Base-by-base conservation (phyloP, 2,329 filamentous ascomycete genomes). In the Amphichorda felina region DNA sequence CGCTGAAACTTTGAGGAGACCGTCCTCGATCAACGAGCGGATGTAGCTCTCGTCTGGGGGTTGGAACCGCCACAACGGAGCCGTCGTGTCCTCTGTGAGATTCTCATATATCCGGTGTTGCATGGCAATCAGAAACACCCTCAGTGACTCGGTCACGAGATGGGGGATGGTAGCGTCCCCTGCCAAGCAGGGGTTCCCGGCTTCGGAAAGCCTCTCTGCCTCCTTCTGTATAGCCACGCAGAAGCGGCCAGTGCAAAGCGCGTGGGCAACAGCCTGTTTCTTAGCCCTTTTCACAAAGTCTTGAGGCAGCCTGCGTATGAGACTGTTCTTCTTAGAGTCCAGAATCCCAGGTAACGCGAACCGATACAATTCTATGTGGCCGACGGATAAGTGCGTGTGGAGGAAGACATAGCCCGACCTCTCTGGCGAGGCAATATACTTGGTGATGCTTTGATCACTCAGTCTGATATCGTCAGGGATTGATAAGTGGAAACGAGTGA, bases 361-460 rank as follows among this genome's bases (percentile, higher is more conserved):
- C 9, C 59, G 50, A 38, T 63, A 63, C 6, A 63, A 42, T 22
- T 62, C 57, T 10, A 61, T 50, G 36, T 62, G 56, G 26, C 54
- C 48, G 6, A 51, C 48, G 18, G 53, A 54, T 14, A 61, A 46
- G 33, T 53, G 50, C 2, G 51, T 54, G 41, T 61, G 57, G 18
- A 63, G 47, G 41, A 56, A 57, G 22, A 59, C 49, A 31, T 57
- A 62, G 17, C 53, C 55, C 5, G 49, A 43, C 16, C 53, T 46
- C 29, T 60, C 47, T 4, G 49, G 38, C 2, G 49, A 49, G 3
- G 43, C 43, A 18, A 58, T 48, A 36, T 54, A 57, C 30, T 43
- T 46, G 16, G 43, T 38, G 14, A 59, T 52, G 35, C 50, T 58
- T 30, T 50, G 47, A 16, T 61, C 54, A 21, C 47, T 54, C 2